phyloP scores from a whole-genome alignment of 1,139 yeast species.

The Yamadazyma trypodendri region DNA sequence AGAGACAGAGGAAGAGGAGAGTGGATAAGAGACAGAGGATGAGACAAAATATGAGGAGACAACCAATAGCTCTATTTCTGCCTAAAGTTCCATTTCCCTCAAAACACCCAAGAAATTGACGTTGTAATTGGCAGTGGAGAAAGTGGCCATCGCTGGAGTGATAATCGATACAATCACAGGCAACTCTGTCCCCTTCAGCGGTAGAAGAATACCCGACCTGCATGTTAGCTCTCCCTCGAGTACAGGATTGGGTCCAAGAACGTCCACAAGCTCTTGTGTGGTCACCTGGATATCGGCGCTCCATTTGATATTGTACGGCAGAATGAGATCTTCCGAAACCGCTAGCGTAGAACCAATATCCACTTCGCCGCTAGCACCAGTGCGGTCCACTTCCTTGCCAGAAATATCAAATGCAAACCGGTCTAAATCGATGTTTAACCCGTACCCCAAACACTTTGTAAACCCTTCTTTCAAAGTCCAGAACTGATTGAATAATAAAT shows the following conservation, averaged over 20 bases:
- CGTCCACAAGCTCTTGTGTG: not conserved
- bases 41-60: not conserved
- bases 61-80: no score
- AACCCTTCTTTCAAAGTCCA: constrained; percentile 80
- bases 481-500: constrained; percentile 45
- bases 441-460: constrained; percentile 60
- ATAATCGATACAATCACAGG: constrained; percentile 27
- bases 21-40: not conserved
- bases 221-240: constrained; percentile 12
- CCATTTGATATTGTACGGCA: constrained; percentile 4
- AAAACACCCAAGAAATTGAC: constrained; percentile 1
- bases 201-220: constrained; percentile 16
- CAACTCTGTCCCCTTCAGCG: constrained; percentile 3
- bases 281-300: constrained; percentile 1
- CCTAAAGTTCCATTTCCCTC: no score
- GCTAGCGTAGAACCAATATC: no score
- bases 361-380: not conserved
- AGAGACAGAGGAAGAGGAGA: no score
- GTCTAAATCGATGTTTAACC: constrained; percentile 54
- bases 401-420: constrained; percentile 16
- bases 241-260: not conserved
- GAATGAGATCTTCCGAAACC: not conserved
- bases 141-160: constrained; percentile 13
- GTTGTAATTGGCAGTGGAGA: not conserved
- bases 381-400: constrained; percentile 1